Evolutionary conservation across 495 filamentous ascomycete genomes (phyloP).

Genomic region (Pseudotulostoma volvatum): DNA sequence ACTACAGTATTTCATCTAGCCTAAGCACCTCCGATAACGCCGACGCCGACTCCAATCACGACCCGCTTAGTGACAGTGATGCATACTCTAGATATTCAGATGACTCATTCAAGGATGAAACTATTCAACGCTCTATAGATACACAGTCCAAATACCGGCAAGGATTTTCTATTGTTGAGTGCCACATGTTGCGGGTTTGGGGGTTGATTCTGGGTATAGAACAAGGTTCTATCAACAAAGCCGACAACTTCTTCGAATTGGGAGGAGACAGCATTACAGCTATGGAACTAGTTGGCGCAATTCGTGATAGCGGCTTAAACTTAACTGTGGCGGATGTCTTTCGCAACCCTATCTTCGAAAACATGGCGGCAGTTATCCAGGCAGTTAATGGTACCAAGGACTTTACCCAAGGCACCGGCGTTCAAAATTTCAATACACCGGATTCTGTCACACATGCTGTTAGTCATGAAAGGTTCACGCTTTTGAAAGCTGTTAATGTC

Average conservation of each 20-base stretch:
- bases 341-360: constrained; percentile 28
- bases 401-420: constrained; percentile 1
- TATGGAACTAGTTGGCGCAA: constrained; percentile 50
- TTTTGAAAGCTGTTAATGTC: constrained; percentile 22
- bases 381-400: constrained; percentile 8
- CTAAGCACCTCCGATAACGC: too few species aligned
- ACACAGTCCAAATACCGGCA: too few species aligned
- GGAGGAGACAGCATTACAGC: constrained; percentile 44
- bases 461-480: constrained; percentile 31
- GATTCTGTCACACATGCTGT: too few species aligned
- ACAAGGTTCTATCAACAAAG: constrained; percentile 19
- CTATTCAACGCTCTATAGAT: too few species aligned
- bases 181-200: too few species aligned
- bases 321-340: constrained; percentile 41
- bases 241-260: constrained; percentile 33
- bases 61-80: too few species aligned
- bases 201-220: constrained; percentile 23
- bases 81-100: too few species aligned
- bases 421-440: constrained; percentile 10
- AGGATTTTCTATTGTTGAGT: too few species aligned
- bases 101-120: too few species aligned
- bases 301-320: constrained; percentile 34
- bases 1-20: too few species aligned
- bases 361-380: constrained; percentile 25
- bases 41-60: too few species aligned